A percentile compares a stretch with the other conserved stretches of the same genome.
These are phyloP conservation scores for Cucumis hystrix DNA, from an alignment of 306 rosid species.

Conservation along the genomic window DNA sequence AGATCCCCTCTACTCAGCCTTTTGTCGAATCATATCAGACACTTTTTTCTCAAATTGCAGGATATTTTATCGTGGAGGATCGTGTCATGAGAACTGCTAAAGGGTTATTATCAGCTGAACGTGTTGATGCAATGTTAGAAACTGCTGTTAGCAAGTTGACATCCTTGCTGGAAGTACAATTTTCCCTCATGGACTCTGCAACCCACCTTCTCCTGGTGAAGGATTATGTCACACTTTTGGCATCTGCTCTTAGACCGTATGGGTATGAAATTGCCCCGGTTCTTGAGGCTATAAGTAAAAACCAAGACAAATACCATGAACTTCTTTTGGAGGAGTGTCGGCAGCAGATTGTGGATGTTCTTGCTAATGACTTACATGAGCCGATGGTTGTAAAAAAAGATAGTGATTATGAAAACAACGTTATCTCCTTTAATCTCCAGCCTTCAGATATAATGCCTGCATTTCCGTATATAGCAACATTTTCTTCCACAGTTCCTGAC, in stretches of 20 bases:
- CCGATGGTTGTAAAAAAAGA: constrained; percentile 84
- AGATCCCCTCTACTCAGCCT: constrained; percentile 55
- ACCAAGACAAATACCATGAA: constrained; percentile 51
- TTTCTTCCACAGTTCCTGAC: constrained; percentile 84
- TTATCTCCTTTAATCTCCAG: constrained; percentile 60
- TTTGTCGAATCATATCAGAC: constrained; percentile 73
- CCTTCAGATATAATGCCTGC: constrained; percentile 75
- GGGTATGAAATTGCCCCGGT: constrained; percentile 67
- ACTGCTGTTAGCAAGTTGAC: constrained; percentile 55
- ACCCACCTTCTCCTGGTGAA: constrained; percentile 79
- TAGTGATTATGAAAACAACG: constrained; percentile 55
- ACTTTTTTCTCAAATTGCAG: constrained; percentile 73
- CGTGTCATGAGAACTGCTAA: constrained; percentile 69
- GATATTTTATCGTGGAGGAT: constrained; percentile 91
- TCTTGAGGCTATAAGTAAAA: constrained; percentile 50
- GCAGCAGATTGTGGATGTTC: constrained; percentile 31
- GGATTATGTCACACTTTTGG: constrained; percentile 82
- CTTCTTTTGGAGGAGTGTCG: constrained; percentile 68
- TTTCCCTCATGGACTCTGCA: constrained; percentile 61
- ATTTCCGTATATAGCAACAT: constrained; percentile 75
- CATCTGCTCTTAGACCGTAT: constrained; percentile 59
- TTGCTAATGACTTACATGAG: constrained; percentile 59
- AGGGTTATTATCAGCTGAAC: constrained; percentile 57
- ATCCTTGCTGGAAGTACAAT: constrained; percentile 54
- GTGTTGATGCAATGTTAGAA: constrained; percentile 81